phyloP scores from a whole-genome alignment of 2,329 filamentous ascomycete genomes.

The Neofusicoccum kwambonambiense region DNA sequence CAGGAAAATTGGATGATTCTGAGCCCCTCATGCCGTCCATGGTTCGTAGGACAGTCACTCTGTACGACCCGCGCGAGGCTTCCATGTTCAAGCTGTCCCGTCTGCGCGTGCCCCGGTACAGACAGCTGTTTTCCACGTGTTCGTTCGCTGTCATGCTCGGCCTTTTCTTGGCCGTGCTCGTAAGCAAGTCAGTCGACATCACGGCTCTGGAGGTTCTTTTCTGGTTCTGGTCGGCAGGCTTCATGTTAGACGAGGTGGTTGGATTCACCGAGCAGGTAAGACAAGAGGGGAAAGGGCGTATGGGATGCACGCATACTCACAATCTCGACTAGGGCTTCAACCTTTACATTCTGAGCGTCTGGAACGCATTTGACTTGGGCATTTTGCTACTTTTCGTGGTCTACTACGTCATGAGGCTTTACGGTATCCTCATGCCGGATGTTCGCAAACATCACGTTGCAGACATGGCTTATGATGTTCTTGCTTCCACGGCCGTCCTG shows the following conservation, averaged over 20 bases:
- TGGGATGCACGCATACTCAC: not conserved
- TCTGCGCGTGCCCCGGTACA: slow-evolving; percentile 85
- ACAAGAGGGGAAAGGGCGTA: no score
- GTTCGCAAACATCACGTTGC: slow-evolving; percentile 68
- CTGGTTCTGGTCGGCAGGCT: slow-evolving; percentile 97
- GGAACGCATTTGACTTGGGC: slow-evolving; percentile 93
- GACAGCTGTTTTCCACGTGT: slow-evolving; percentile 83
- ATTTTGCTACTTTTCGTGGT: slow-evolving; percentile 81
- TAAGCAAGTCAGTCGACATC: slow-evolving; percentile 73
- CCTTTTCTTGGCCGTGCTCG: slow-evolving; percentile 80
- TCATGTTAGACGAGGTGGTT: slow-evolving; percentile 94
- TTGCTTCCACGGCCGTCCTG: slow-evolving; percentile 86
- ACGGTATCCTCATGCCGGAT: slow-evolving; percentile 80
- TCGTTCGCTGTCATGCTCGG: slow-evolving; percentile 83
- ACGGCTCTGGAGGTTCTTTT: slow-evolving; percentile 84
- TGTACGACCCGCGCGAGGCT: slow-evolving; percentile 88
- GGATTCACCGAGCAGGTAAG: slow-evolving; percentile 73
- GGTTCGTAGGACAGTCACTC: slow-evolving; percentile 69
- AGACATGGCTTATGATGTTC: slow-evolving; percentile 86
- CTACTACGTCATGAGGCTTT: slow-evolving; percentile 87
- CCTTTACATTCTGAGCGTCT: slow-evolving; percentile 95
- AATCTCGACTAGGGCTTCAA: slow-evolving; percentile 71
- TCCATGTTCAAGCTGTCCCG: slow-evolving; percentile 90
- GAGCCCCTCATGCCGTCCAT: slow-evolving; percentile 28
- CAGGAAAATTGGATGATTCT: not conserved